A percentile compares a stretch with the other conserved stretches of the same genome.
Evolutionary conservation across 441 rosid genomes (phyloP).

Genomic region (Geranium incanum): DNA sequence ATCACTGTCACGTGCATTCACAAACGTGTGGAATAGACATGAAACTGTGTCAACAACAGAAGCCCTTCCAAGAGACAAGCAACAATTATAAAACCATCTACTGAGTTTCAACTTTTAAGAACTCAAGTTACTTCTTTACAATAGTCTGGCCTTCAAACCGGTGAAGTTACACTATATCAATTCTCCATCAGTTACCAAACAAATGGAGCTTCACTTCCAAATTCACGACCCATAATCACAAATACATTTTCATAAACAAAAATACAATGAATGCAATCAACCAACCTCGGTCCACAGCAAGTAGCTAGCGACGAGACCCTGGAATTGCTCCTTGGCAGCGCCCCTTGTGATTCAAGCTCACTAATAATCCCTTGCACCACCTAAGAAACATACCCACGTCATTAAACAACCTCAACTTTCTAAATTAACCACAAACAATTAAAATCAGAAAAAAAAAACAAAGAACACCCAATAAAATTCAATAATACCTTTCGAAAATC

Average conservation of each 20-base stretch:
- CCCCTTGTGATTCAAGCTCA: slow-evolving; percentile 99
- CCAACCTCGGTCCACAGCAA: slow-evolving; percentile 96
- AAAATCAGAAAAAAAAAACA: background rate
- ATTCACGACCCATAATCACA: background rate
- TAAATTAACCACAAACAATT: background rate
- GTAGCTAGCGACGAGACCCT: slow-evolving; percentile 99
- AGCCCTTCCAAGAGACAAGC: background rate
- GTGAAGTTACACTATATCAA: background rate
- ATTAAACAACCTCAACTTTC: background rate
- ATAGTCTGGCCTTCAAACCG: background rate
- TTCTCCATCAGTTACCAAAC: slow-evolving; percentile 2
- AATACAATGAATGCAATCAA: background rate
- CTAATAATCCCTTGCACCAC: slow-evolving; percentile 97
- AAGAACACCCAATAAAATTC: slow-evolving; percentile 7
- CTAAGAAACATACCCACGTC: slow-evolving; percentile 27
- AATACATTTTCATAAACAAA: background rate
- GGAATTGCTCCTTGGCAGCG: slow-evolving; percentile 97
- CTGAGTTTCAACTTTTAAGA: background rate
- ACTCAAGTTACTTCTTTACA: background rate
- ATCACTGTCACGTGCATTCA: background rate
- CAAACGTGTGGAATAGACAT: background rate
- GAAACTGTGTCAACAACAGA: background rate
- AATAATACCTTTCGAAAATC: slow-evolving; percentile 84
- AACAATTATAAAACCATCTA: background rate
- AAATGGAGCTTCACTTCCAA: slow-evolving; percentile 16